Base-by-base conservation (phyloP, 345 rosid species). In the Pseudoturritis turrita region DNA sequence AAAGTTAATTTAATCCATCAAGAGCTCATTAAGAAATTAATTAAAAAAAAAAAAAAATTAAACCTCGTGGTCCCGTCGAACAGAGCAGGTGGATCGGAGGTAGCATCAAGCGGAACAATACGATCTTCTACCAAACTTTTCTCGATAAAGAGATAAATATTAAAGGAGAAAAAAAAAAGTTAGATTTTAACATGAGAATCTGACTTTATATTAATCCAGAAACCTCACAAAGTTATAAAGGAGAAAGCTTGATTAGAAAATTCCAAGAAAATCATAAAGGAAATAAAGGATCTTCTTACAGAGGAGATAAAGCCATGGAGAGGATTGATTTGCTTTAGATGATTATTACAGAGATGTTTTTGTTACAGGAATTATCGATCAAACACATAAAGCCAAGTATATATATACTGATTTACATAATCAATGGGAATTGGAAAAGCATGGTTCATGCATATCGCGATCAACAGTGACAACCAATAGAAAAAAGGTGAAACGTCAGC, bases 31-130 rank as follows among this genome's bases (percentile, higher is more conserved):
- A 22, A 53, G 19, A 33, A 39, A 15, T 33, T 0, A 2, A 6
- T 31, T 29, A 9, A 19, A 33, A 3, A 19, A 51, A 18, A 51
- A 25, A 4, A 3, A 33, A 6, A 0, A 37, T 15, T 28, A 62
- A 72, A 88, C 97, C 85, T 91, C 3, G 83, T 84, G 51, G 92
- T 85, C 65, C 96, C 96, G 22, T 85, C 98, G 64, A 89, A 88
- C 28, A 89, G 79, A 23, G 87, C 83, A 39, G 92, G 96, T 58
- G 78, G 89, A 39, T 80, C 89, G 3, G 95, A 81, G 9, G 77
- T 62, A 56, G 92, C 85, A 47, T 77, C 83, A 60, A 94, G 74
- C 0, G 80, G 43, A 3, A 79, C 79, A 50, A 86, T 86, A 64
- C 86, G 69, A 29, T 69, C 71, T 79, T 93, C 96, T 26, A 63